phyloP scores from a whole-genome alignment of 2,329 filamentous ascomycete genomes.

The Cladosporium colombiae region DNA sequence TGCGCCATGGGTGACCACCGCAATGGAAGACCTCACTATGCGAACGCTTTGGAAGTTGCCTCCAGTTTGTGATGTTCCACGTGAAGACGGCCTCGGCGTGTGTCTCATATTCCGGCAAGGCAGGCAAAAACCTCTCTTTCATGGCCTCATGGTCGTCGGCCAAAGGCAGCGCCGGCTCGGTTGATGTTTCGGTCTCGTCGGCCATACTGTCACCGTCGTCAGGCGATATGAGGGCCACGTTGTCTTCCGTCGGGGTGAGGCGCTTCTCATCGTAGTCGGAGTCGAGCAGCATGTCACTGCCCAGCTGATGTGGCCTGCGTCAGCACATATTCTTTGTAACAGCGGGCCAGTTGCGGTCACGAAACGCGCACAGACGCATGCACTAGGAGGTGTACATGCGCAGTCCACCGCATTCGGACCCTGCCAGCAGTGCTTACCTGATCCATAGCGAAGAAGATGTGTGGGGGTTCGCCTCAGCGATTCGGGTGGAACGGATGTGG shows the following conservation, averaged over 20 bases:
- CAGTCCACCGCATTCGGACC: not conserved
- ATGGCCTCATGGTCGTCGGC: constrained; percentile 76
- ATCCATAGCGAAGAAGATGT: constrained; percentile 18
- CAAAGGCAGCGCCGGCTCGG: constrained; percentile 49
- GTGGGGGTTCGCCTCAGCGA: constrained; percentile 2
- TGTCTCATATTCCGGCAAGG: constrained; percentile 76
- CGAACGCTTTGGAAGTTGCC: constrained; percentile 71
- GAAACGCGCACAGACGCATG: not conserved
- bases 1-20: constrained; percentile 87
- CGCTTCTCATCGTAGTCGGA: constrained; percentile 63
- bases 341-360: not conserved
- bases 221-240: constrained; percentile 62
- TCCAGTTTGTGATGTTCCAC: constrained; percentile 88
- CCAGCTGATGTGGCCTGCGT: constrained; percentile 47
- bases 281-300: constrained; percentile 65
- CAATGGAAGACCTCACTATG: constrained; percentile 87
- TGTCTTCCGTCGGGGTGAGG: constrained; percentile 41
- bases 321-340: constrained; percentile 24
- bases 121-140: constrained; percentile 74
- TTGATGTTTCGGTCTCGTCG: constrained; percentile 46
- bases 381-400: not conserved
- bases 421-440: constrained; percentile 19
- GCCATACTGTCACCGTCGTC: constrained; percentile 58
- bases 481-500: constrained; percentile 12
- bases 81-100: constrained; percentile 75